These are phyloP conservation scores for Immersiella caudata DNA, from an alignment of 495 filamentous ascomycete genomes.

Conservation along the genomic window DNA sequence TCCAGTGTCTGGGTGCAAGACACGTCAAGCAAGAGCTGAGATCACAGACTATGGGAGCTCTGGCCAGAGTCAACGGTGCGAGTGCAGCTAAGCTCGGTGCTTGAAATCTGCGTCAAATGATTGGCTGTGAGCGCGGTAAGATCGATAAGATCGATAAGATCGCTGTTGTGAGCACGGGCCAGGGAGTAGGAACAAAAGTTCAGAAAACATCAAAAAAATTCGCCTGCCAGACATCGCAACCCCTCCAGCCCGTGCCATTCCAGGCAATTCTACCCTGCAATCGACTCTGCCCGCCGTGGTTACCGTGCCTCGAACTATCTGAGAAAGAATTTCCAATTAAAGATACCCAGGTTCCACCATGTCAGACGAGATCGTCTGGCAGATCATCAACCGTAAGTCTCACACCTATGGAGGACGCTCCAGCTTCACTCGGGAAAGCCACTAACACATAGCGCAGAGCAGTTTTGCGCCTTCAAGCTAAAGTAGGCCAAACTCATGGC, in stretches of 20 bases:
- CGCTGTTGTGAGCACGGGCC: background rate
- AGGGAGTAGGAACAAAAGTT: background rate
- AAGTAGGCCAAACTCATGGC: conserved; percentile 61
- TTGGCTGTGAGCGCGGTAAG: background rate
- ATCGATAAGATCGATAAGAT: background rate
- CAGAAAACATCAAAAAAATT: conserved; percentile 9
- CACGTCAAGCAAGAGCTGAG: background rate
- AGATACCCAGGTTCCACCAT: conserved; percentile 20
- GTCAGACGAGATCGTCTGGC: conserved; percentile 97
- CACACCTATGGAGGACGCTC: background rate
- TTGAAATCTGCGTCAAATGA: background rate
- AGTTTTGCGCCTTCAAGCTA: conserved; percentile 95
- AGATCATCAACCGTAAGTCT: conserved; percentile 42
- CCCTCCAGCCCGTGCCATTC: conserved; percentile 2
- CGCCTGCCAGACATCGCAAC: conserved; percentile 11
- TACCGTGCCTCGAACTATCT: background rate
- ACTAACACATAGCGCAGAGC: conserved; percentile 50
- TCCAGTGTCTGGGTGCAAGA: background rate
- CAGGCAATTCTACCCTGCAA: background rate
- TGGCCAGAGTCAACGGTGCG: background rate
- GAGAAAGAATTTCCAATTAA: background rate
- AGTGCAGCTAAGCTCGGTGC: background rate
- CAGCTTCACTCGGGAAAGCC: background rate
- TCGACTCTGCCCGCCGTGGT: background rate
- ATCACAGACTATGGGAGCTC: background rate